Evolutionary conservation across 345 rosid genomes (phyloP), one percentile per base, ranked within the genome.

Genomic region (Toxicodendron radicans): DNA sequence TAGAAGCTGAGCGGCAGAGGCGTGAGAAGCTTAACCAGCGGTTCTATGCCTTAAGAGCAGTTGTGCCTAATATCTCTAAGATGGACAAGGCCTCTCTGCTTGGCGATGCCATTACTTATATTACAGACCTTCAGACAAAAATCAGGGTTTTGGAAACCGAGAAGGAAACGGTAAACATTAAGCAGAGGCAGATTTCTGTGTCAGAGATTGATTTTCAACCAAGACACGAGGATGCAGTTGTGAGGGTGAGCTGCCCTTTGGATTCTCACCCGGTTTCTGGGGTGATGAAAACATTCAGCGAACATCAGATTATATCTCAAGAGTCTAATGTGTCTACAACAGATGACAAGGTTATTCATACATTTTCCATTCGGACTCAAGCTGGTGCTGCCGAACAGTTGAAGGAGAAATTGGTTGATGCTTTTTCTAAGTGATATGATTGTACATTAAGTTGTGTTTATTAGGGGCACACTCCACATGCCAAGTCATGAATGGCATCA

Each of bases 11-110:
- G 75, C 75, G 99, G 17, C 98, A 95, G 78, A 88, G 99, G 81
- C 91, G 98, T 62, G 97, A 95, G 78, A 95, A 95, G 83, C 92
- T 95, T 64, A 95, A 93, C 83, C 99, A 95, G 84, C 89, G 97
- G 73, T 95, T 95, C 77, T 95, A 95, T 69, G 97, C 97, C 0
- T 81, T 92, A 75, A 80, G 98, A 73, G 95, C 97, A 1, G 96
- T 94, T 49, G 98, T 92, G 21, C 97, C 98, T 18, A 94, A 92
- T 82, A 94, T 92, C 82, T 94, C 98, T 60, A 92, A 92, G 87
- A 94, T 94, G 98, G 98, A 94, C 75, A 92, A 92, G 76, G 97
- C 98, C 32, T 94, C 98, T 17, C 84, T 94, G 9, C 97, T 94
- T 5, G 98, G 97, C 1, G 96, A 94, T 67, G 97, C 98, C 33